Percentiles rank a stretch among this genome's conserved stretches.
Conservation (phyloP, 2,329 filamentous ascomycete genomes). For the Arthroderma sp. region DNA sequence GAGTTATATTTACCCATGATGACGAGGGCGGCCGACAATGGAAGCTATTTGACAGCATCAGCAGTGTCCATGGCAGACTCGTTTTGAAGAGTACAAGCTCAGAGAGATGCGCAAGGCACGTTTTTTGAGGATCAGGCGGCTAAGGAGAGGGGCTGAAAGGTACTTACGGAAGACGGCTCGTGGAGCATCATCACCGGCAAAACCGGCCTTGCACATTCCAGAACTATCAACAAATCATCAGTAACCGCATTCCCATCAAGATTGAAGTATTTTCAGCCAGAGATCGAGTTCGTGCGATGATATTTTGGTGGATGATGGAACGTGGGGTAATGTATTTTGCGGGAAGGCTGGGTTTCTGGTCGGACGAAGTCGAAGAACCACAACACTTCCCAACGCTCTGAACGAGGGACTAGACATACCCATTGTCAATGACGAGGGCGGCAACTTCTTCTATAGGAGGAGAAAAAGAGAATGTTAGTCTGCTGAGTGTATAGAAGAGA, state of each 20-base stretch:
- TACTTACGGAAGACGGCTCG: slow-evolving; percentile 98
- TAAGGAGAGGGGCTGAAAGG: slow-evolving; percentile 15
- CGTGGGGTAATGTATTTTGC: too few species aligned
- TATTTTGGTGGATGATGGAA: too few species aligned
- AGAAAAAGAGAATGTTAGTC: slow-evolving; percentile 33
- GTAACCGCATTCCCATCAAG: slow-evolving; percentile 2
- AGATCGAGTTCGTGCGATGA: too few species aligned
- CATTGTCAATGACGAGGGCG: slow-evolving; percentile 99
- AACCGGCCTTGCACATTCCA: slow-evolving; percentile 99
- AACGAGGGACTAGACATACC: slow-evolving; percentile 57
- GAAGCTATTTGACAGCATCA: slow-evolving; percentile 50
- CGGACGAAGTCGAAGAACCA: too few species aligned
- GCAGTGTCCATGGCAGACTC: not conserved
- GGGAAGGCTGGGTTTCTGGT: too few species aligned
- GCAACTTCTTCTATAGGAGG: slow-evolving; percentile 85
- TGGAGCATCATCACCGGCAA: slow-evolving; percentile 99
- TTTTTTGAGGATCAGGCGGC: not conserved
- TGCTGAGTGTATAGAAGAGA: slow-evolving; percentile 9
- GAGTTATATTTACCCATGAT: slow-evolving; percentile 76
- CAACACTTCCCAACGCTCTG: not conserved
- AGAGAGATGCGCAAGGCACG: not conserved
- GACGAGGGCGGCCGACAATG: slow-evolving; percentile 98
- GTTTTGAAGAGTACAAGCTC: slow-evolving; percentile 11
- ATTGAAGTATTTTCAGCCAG: too few species aligned
- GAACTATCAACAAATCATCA: slow-evolving; percentile 51